Conservation (phyloP, 2,329 filamentous ascomycete species). For the Phialocephala sp. region DNA sequence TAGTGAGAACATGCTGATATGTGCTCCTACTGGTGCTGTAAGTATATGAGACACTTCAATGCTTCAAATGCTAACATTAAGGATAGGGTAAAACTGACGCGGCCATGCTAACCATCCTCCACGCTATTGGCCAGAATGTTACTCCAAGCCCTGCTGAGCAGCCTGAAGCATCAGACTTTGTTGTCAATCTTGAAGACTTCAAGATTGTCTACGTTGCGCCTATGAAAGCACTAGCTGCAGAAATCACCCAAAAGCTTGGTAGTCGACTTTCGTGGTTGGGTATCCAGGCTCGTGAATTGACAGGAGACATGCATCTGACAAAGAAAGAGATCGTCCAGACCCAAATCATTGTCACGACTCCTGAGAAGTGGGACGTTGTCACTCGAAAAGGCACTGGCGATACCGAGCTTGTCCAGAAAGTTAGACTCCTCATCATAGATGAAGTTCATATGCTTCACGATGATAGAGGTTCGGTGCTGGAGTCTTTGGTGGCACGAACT, state of each 20-base stretch:
- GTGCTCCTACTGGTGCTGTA: constrained; percentile 90
- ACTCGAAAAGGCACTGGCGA: constrained; percentile 97
- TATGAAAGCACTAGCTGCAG: constrained; percentile 97
- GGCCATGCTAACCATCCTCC: constrained; percentile 94
- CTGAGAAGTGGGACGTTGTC: constrained; percentile 99
- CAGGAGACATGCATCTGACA: constrained; percentile 98
- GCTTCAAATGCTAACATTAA: constrained; percentile 1
- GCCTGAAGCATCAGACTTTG: constrained; percentile 75
- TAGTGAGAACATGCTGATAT: constrained; percentile 98
- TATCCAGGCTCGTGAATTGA: constrained; percentile 89
- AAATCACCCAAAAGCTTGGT: constrained; percentile 92
- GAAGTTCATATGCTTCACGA: constrained; percentile 99
- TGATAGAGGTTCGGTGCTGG: constrained; percentile 92
- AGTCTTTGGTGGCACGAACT: constrained; percentile 93
- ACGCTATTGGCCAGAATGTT: constrained; percentile 86
- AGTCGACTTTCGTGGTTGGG: constrained; percentile 93
- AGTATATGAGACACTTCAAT: constrained; percentile 42
- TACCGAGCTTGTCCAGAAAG: constrained; percentile 96
- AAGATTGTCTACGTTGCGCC: constrained; percentile 99
- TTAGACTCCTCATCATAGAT: constrained; percentile 93
- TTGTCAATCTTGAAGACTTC: constrained; percentile 85
- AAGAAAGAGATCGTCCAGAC: constrained; percentile 95
- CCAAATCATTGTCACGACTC: constrained; percentile 97
- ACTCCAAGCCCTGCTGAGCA: constrained; percentile 80
- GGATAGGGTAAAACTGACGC: constrained; percentile 88